phyloP scores from a whole-genome alignment of 2,329 filamentous ascomycete species.

The Xylariaceae sp. region DNA sequence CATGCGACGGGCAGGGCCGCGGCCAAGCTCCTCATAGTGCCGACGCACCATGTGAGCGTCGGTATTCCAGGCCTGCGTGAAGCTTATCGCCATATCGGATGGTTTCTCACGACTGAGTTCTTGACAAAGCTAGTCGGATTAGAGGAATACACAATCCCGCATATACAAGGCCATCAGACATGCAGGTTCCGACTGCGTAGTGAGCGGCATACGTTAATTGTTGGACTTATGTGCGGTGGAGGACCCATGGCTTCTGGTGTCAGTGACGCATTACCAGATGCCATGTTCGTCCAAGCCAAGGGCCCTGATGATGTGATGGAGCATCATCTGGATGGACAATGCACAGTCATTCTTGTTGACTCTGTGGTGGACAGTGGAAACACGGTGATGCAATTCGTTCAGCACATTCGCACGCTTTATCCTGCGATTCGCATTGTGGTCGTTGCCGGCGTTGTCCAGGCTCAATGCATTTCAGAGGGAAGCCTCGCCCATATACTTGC shows the following conservation, averaged over 20 bases:
- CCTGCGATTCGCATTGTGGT: conserved; percentile 39
- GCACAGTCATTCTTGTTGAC: conserved; percentile 62
- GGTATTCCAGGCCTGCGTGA: conserved; percentile 54
- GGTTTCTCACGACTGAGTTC: conserved; percentile 59
- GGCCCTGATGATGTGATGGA: conserved; percentile 49
- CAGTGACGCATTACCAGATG: conserved; percentile 58
- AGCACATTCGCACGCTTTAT: conserved; percentile 50
- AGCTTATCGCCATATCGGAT: conserved; percentile 57
- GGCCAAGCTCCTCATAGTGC: conserved; percentile 59
- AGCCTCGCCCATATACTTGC: conserved; percentile 12
- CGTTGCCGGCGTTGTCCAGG: conserved; percentile 57
- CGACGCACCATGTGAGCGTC: conserved; percentile 57
- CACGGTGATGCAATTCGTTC: conserved; percentile 55
- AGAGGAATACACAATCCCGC: conserved; percentile 54
- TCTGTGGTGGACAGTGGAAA: conserved; percentile 66
- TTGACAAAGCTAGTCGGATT: conserved; percentile 56
- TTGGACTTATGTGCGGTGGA: conserved; percentile 67
- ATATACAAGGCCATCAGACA: conserved; percentile 57
- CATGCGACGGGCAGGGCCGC: conserved; percentile 54
- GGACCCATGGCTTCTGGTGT: conserved; percentile 68
- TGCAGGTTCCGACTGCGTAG: conserved; percentile 53
- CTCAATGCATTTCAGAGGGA: conserved; percentile 32
- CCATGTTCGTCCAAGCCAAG: conserved; percentile 31
- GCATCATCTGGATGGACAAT: conserved; percentile 48
- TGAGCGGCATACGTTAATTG: conserved; percentile 59